Base-by-base conservation (phyloP, 139 green algal genomes). In the Pleodorina starrii region DNA sequence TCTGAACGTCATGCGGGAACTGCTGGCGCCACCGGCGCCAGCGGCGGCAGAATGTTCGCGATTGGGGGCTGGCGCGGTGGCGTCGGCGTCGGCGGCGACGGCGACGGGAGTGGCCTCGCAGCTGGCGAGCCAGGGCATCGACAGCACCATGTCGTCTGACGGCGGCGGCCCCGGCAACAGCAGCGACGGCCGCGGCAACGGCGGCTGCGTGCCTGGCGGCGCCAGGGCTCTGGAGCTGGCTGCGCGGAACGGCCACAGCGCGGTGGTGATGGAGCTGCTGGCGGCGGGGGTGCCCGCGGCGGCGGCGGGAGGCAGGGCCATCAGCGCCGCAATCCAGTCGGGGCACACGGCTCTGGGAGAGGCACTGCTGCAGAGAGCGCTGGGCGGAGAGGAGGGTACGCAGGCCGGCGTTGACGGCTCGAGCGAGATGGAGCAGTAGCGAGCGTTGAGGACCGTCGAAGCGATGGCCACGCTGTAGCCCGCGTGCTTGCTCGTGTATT, bases 211-310 rank as follows among this genome's bases (percentile, higher is more conserved):
- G 16, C 12, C 7, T 12, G 72, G 74, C 29, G 50, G 35, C 46
- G 50, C 76, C 32, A n/a, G 10, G 76, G 76, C 76, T 46, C n/a
- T 84, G 32, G 50, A 69, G 50, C 29, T 71, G 11, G 76, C 76
- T 5, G 76, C 50, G 14, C 76, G 76, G 12, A 71, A 66, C 35
- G 76, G 76, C 23, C 76, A 71, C 50, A 32, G 35, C 23, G 76
- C 16, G 32, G 50, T 46, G 16, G 76, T 84, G 7, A 17, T 19
- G 50, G 76, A 69, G 50, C 51, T 84, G 50, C 32, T 84, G 50
- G 50, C 32, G 48, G 76, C 50, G 36, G 76, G 50, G 9, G 76
- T 71, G 76, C 48, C 50, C 12, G 72, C 72, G 42, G 42, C 5
- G 14, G 72, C 72, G 2, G 72, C 19, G 0, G 72, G 38, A 16